Conservation (phyloP, 495 filamentous ascomycete species). For the Daldinia decipiens region DNA sequence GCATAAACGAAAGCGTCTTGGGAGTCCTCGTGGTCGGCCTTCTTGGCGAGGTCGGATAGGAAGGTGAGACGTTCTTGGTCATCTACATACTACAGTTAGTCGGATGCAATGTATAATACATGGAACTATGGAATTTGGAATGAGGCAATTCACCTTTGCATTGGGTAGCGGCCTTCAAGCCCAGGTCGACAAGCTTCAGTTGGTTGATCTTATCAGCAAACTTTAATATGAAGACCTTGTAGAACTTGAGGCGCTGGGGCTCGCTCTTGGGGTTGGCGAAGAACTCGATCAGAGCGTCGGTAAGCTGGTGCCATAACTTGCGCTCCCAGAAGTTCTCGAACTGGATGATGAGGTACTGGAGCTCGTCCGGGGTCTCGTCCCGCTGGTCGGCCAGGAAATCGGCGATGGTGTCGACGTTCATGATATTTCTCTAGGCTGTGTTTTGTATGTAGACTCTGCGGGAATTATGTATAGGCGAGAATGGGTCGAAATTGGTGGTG, state of each 20-base stretch:
- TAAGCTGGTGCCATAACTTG: slow-evolving; percentile 99
- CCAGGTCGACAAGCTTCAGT: slow-evolving; percentile 92
- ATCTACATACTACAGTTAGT: slow-evolving; percentile 55
- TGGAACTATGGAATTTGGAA: slow-evolving; percentile 2
- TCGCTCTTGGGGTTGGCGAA: slow-evolving; percentile 85
- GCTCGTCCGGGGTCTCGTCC: slow-evolving; percentile 82
- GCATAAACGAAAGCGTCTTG: slow-evolving; percentile 98
- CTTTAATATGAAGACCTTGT: slow-evolving; percentile 92
- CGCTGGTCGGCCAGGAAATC: slow-evolving; percentile 92
- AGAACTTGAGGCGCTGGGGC: slow-evolving; percentile 85
- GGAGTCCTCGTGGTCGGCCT: slow-evolving; percentile 89
- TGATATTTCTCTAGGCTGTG: slow-evolving; percentile 50
- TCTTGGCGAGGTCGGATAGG: slow-evolving; percentile 81
- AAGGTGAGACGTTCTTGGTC: slow-evolving; percentile 88
- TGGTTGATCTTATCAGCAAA: slow-evolving; percentile 99
- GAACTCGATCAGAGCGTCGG: slow-evolving; percentile 85
- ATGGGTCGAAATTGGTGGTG: slow-evolving; percentile 10
- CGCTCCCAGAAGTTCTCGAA: slow-evolving; percentile 99
- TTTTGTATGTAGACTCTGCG: slow-evolving; percentile 1
- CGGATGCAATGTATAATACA: slow-evolving; percentile 45
- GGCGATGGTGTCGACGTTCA: slow-evolving; percentile 87
- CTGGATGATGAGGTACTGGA: slow-evolving; percentile 86
- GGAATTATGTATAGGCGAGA: neutral
- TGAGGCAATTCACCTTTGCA: slow-evolving; percentile 72
- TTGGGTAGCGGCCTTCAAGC: slow-evolving; percentile 84